phyloP scores from a whole-genome alignment of 495 filamentous ascomycete genomes.

The Recurvomyces mirabilis region DNA sequence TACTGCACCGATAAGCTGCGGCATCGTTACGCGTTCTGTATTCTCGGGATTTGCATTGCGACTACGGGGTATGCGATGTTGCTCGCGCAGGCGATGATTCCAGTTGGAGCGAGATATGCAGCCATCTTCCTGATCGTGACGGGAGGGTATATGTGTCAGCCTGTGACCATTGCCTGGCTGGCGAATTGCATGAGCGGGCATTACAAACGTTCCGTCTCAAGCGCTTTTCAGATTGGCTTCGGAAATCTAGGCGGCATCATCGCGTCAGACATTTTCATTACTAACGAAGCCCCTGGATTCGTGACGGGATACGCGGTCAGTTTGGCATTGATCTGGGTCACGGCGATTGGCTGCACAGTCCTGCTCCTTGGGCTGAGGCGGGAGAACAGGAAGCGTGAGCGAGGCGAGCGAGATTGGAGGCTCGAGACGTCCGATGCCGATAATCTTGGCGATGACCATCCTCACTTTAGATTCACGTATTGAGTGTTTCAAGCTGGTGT shows the following conservation, averaged over 20 bases:
- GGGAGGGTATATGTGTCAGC: constrained; percentile 32
- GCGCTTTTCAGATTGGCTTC: constrained; percentile 39
- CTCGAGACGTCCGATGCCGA: constrained; percentile 39
- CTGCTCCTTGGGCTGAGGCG: constrained; percentile 34
- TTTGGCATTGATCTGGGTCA: constrained; percentile 40
- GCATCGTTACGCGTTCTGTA: constrained; percentile 30
- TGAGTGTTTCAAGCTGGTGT: too few relatives aligned
- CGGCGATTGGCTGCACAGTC: constrained; percentile 30
- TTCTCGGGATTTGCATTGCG: constrained; percentile 26
- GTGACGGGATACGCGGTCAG: constrained; percentile 28
- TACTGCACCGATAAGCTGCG: constrained; percentile 24
- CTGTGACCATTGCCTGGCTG: constrained; percentile 32
- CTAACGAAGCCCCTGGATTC: constrained; percentile 30
- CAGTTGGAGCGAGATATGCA: constrained; percentile 28
- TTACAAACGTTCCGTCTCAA: constrained; percentile 36
- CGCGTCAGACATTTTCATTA: constrained; percentile 31
- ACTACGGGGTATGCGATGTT: constrained; percentile 30
- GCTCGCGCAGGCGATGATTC: constrained; percentile 23
- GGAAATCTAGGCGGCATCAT: constrained; percentile 37
- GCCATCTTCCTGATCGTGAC: constrained; percentile 33
- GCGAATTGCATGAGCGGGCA: constrained; percentile 26
- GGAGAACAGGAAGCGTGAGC: constrained; percentile 32
- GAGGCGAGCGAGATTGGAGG: constrained; percentile 42
- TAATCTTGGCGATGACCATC: constrained; percentile 52
- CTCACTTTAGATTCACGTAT: constrained; percentile 44